A percentile compares a stretch with the other conserved stretches of the same genome.
Evolutionary conservation across 305 asterid species (phyloP).

Genomic region (Petunia hybrid): DNA sequence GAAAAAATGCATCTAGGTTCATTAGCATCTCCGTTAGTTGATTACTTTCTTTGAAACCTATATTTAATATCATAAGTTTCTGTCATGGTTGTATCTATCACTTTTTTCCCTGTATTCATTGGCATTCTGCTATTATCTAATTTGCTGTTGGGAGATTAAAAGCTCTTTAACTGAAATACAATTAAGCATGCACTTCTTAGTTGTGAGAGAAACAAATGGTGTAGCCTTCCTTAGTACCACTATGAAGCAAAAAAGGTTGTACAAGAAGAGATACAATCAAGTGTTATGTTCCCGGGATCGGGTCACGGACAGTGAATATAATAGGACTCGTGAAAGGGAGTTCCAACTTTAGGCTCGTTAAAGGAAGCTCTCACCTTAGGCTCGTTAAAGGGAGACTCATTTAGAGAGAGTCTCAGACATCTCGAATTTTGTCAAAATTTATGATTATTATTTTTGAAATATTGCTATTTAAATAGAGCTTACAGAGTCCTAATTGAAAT

Average conservation of each 20-base stretch:
- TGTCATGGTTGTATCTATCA: conserved; percentile 18
- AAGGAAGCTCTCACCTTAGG: too few species aligned
- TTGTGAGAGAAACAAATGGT: neutral
- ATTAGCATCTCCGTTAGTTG: neutral
- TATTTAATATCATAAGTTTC: neutral
- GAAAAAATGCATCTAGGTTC: neutral
- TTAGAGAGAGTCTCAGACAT: too few species aligned
- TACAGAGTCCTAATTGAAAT: too few species aligned
- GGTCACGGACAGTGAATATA: too few species aligned
- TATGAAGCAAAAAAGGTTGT: conserved; percentile 16
- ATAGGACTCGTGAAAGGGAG: too few species aligned
- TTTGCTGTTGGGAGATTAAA: neutral
- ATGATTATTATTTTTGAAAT: too few species aligned
- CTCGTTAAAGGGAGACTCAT: too few species aligned
- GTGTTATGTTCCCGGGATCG: too few species aligned
- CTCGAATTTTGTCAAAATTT: too few species aligned
- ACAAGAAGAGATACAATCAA: conserved; percentile 19
- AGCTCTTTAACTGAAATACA: neutral
- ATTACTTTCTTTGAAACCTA: neutral
- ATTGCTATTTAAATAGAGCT: too few species aligned
- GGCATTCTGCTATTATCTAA: neutral
- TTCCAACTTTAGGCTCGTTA: too few species aligned
- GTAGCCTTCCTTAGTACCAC: conserved; percentile 24
- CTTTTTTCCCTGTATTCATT: conserved; percentile 2
- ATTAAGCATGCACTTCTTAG: neutral